Base-by-base conservation (phyloP, 305 asterid species). In the Striga hermonthica region DNA sequence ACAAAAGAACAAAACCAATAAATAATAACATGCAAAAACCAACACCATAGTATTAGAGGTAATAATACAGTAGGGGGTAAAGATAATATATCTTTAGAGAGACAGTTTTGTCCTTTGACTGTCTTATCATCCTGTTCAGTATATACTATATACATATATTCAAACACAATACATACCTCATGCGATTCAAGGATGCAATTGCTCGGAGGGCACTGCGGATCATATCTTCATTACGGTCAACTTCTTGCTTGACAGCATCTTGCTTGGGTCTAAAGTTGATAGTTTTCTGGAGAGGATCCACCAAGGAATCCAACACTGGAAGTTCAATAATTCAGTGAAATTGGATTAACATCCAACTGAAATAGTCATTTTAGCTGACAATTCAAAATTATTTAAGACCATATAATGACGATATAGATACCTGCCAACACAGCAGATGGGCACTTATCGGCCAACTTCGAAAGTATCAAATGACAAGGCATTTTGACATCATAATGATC, bases 381-480 rank as follows among this genome's bases (percentile, higher is more conserved):
- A 40, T 36, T n/a, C 11, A 60, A 41, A 45, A 45, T 5, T 31
- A 37, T 48, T 12, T 10, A 55, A 67, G 76, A 57, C 65, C 44
- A 70, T n/a, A 62, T n/a, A 59, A 53, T 12, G n/a, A 65, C 55
- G 47, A 38, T 45, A 31, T 36, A 38, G 68, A 52, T 82, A 91
- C 99, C 99, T 68, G 98, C 99, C 84, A 94, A 75, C 72, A 94
- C 99, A 53, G 97, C 98, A 52, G 98, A 81, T 9, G 97, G 98
- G 62, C 99, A 90, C 83, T 90, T 94, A 65, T 94, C 97, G 0
- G 96, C 93, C 74, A 94, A 88, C 82, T 90, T 91, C 49, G 99
- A 90, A 34, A 94, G 96, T 90, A 94, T 94, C 58, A 94, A 96
- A 75, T 94, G 99, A 64, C 99, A 94, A 64, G 99, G 98, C 99